Conservation (phyloP, 2,329 filamentous ascomycete genomes). For the Ceratocystis variospora region DNA sequence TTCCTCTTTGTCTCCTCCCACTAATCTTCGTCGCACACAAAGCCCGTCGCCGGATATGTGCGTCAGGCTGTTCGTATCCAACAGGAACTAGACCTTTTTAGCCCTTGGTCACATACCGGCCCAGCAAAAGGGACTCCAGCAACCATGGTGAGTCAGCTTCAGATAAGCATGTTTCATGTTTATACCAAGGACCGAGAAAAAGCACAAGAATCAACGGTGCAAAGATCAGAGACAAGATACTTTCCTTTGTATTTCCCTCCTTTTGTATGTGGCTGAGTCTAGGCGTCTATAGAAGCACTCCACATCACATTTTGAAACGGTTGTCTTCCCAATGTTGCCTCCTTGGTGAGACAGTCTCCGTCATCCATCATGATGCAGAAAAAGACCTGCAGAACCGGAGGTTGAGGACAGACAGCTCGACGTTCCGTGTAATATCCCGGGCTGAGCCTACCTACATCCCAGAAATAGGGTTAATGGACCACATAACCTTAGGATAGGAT, state of each 20-base stretch:
- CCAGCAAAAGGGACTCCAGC: background rate
- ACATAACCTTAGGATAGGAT: background rate
- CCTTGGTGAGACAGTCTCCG: background rate
- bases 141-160: background rate
- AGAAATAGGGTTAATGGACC: background rate
- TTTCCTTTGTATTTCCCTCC: background rate
- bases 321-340: background rate
- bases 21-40: background rate
- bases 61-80: background rate
- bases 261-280: slow-evolving; percentile 1
- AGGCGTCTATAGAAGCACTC: slow-evolving; percentile 1
- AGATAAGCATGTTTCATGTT: slow-evolving; percentile 4
- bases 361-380: background rate
- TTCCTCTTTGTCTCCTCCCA: background rate
- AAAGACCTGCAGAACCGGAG: background rate
- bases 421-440: background rate
- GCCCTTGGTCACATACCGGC: background rate
- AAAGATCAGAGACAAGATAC: background rate
- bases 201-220: background rate
- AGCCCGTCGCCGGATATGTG: background rate
- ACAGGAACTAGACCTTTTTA: background rate
- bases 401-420: background rate
- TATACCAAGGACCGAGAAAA: background rate
- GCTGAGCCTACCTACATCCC: background rate
- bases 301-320: background rate